Evolutionary conservation across 768 basidiomycete species (phyloP).

Genomic region (Lyophyllum shimeji): DNA sequence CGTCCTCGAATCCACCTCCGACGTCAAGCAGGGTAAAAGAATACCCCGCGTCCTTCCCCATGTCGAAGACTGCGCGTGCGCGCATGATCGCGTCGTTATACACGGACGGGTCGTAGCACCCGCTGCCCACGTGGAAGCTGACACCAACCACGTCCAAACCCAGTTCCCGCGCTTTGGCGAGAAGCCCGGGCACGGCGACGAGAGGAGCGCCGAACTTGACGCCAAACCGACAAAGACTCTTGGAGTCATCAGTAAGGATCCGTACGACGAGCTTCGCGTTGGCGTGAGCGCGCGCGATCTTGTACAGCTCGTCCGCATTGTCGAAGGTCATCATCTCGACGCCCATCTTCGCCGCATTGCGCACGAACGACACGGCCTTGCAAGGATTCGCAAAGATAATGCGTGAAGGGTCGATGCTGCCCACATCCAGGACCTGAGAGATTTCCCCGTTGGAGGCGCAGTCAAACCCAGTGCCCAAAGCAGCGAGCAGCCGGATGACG

Average conservation of each 20-base stretch:
- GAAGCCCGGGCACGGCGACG: slow-evolving; percentile 71
- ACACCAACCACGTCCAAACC: slow-evolving; percentile 88
- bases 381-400: slow-evolving; percentile 99
- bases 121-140: slow-evolving; percentile 97
- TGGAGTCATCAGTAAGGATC: slow-evolving; percentile 97
- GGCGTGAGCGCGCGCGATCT: slow-evolving; percentile 81
- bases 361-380: slow-evolving; percentile 93
- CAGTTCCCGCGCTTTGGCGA: slow-evolving; percentile 77
- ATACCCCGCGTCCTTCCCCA: slow-evolving; percentile 82
- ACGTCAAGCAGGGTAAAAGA: slow-evolving; percentile 84
- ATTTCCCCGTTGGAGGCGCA: slow-evolving; percentile 97
- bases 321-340: slow-evolving; percentile 98
- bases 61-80: slow-evolving; percentile 81
- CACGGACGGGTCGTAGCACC: slow-evolving; percentile 89
- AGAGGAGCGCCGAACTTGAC: slow-evolving; percentile 97
- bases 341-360: slow-evolving; percentile 72
- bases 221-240: slow-evolving; percentile 89
- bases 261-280: slow-evolving; percentile 85
- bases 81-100: slow-evolving; percentile 89
- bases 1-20: slow-evolving; percentile 95
- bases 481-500: slow-evolving; percentile 85
- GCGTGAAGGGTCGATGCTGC: slow-evolving; percentile 72
- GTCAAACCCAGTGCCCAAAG: slow-evolving; percentile 92
- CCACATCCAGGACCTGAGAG: slow-evolving; percentile 68
- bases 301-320: slow-evolving; percentile 94